Evolutionary conservation across 192 early-diverging fungal genomes (phyloP).

Genomic region (Backusella macrospora): DNA sequence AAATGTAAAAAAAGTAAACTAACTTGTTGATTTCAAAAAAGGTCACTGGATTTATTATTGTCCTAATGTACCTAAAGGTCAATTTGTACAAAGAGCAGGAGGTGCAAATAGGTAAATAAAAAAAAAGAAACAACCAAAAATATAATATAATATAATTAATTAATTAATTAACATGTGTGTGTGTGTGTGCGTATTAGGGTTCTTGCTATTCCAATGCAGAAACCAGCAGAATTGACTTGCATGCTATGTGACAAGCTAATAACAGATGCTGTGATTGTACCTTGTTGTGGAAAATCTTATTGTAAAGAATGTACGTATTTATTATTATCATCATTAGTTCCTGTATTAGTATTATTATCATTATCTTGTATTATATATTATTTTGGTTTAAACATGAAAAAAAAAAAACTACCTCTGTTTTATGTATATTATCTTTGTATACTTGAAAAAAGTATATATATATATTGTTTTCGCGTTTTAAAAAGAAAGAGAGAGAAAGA

Average conservation of each 20-base stretch:
- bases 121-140: neutral
- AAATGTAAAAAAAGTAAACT: neutral
- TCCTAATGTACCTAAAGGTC: constrained; percentile 42
- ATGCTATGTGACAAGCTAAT: constrained; percentile 73
- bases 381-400: constrained; percentile 19
- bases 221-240: constrained; percentile 79
- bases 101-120: constrained; percentile 9
- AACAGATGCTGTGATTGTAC: constrained; percentile 74
- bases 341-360: neutral
- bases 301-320: constrained; percentile 85
- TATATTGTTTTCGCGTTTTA: too few species aligned
- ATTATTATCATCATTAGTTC: neutral
- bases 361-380: constrained; percentile 17
- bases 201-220: constrained; percentile 46
- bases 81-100: constrained; percentile 23
- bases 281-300: constrained; percentile 88
- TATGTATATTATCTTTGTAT: neutral
- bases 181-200: too few species aligned
- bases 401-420: neutral
- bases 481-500: too few species aligned
- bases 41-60: constrained; percentile 52
- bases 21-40: too few species aligned
- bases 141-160: neutral
- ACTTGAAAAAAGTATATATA: neutral
- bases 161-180: too few species aligned